Base-by-base conservation (phyloP, 2,329 filamentous ascomycete genomes). In the Lecanicillium sp. region DNA sequence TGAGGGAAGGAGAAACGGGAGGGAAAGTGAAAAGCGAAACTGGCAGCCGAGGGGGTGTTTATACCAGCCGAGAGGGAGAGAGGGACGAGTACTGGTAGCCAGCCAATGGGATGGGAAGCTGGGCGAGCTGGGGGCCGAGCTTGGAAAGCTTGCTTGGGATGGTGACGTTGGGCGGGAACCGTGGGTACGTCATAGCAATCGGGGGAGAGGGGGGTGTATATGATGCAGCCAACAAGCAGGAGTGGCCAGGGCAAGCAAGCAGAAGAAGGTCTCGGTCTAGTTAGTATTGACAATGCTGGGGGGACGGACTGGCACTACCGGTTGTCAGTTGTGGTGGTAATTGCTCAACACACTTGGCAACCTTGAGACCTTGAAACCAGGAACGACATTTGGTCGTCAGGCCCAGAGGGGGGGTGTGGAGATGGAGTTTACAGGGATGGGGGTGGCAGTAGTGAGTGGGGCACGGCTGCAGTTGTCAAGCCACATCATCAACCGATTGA, bases 111-210 rank as follows among this genome's bases (percentile, higher is more conserved):
- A 29, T 14, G 27, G 32, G n/a, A n/a, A 35, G 32, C 7, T 7
- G 32, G 17, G 40, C 47, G 44, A 37, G 43, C 43, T 45, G 39
- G 46, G 38, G 27, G 12, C 14, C 15, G 41, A 44, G 47, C 40
- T 44, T n/a, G 47, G 35, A 39, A 44, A 49, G 40, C 41, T 39
- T 49, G 39, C 40, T 38, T 14, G 19, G 29, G 39, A 33, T 44
- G 43, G 49, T 51, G 49, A 51, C 49, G 49, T 51, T 51, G 23
- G 36, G 49, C 19, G 43, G 32, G 32, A 32, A 29, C 17, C 23
- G 38, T 44, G 36, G 37, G 37, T 49, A 49, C 41, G 50, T 52
- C 50, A 49, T 51, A 49, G 49, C 40, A 17, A 30, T 49, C 45
- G 46, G 35, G 24, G 8, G 10, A 9, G 9, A 38, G 10, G 15